Evolutionary conservation across 495 filamentous ascomycete species (phyloP), one percentile per base, ranked within the genome.

Genomic region (Penicillium samsonianum): DNA sequence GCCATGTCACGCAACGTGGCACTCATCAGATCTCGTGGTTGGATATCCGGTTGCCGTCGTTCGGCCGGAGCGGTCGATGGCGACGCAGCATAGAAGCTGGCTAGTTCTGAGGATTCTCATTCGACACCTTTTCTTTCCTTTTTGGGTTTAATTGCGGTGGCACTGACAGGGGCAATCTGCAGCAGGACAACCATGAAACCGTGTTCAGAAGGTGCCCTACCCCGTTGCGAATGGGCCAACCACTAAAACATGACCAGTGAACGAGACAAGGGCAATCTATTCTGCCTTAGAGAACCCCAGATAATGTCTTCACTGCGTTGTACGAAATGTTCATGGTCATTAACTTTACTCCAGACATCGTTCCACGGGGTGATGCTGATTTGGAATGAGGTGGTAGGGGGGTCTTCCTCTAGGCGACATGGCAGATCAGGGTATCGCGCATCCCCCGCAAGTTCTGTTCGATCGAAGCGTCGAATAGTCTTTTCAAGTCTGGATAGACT

Each of bases 11-110:
- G 20, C 49, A 52, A 52, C 23, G 49, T 52, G 49, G 22, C 2
- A 52, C 16, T 19, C 19, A 2, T 4, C 14, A 28, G 22, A 17
- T 17, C 49, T 40, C 22, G 2, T 50, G 47, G 28, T 35, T 50
- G 47, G 31, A 50, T 37, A 35, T 25, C n/a, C 45, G 1, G n/a
- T 48, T 30, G 45, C 4, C 45, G n/a, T 28, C 16, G 25, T 48
- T 31, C 45, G 45, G 45, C 45, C 45, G 28, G 28, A 48, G 28
- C 45, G 26, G 37, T 42, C 35, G 50, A 40, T 53, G 50, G 17
- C 25, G 14, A 43, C 19, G 25, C 6, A 2, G n/a, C 2, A 42
- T 19, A 4, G 45, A 41, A 41, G 38, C 4, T 26, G 7, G 22
- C 11, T 26, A 0, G 19, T 14, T 19, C 19, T 37, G 28, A 25